Conservation (phyloP, 2,329 filamentous ascomycete genomes). For the Epichloe amarillans region DNA sequence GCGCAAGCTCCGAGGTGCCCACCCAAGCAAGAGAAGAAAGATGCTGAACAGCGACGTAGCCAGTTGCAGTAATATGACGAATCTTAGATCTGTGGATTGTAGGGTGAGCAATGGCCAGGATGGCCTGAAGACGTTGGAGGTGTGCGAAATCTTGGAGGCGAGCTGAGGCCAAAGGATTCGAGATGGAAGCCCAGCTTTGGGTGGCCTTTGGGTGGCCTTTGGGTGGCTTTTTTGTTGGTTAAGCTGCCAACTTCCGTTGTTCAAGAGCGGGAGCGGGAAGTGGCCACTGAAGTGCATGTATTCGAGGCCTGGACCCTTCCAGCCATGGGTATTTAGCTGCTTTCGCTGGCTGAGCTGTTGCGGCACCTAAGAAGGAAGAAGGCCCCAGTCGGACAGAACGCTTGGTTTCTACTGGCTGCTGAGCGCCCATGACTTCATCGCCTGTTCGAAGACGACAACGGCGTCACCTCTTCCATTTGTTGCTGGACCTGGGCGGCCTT, state of each 20-base stretch:
- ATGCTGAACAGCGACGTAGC: neutral
- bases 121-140: neutral
- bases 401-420: neutral
- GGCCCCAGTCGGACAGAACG: neutral
- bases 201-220: neutral
- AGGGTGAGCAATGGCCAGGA: neutral
- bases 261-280: neutral
- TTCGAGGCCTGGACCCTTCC: neutral
- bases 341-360: neutral
- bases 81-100: neutral
- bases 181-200: neutral
- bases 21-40: neutral
- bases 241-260: neutral
- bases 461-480: too few relatives aligned
- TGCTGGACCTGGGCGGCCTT: too few relatives aligned
- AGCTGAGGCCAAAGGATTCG: neutral
- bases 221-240: neutral
- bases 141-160: neutral
- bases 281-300: neutral
- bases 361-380: too few relatives aligned
- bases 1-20: neutral
- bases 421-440: neutral
- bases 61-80: neutral
- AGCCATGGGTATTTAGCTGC: too few relatives aligned
- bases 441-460: neutral